Evolutionary conservation across 495 filamentous ascomycete species (phyloP), one percentile per base, ranked within the genome.

Genomic region (Schizothecium vesticola): DNA sequence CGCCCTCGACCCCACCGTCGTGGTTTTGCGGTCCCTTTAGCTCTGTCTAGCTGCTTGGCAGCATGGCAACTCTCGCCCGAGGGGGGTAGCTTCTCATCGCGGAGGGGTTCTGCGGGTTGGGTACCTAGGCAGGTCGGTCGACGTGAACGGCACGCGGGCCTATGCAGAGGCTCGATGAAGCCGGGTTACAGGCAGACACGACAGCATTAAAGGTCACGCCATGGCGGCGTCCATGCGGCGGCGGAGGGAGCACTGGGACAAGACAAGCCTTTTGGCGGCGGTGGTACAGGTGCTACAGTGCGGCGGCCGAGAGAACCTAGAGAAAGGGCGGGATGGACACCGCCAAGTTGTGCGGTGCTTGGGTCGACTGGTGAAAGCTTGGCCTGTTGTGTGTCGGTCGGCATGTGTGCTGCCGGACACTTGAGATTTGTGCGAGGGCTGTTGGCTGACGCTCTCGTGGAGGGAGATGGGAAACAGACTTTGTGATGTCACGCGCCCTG

Each of bases 381-480:
- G 71, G 69, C 74, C 73, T 76, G 69, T 66, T 24, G 73, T 75
- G 72, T 74, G 29, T 70, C 64, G 64, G 29, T 70, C 64, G 64
- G 66, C 68, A 61, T 67, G 58, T 56, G 63, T 69, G 62, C 23
- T 63, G 60, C 67, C 33, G 56, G 61, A 63, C 55, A 55, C 26
- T 12, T 28, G 36, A 13, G 58, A 36, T 16, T 13, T 63, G 65
- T 61, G 65, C 10, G 56, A 33, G 36, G 56, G 65, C 43, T 28
- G 68, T 64, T 13, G 33, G 66, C 71, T 33, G 31, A 33, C 3
- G 31, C 31, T 33, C 31, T 33, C 31, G 31, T 33, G 9, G 31
- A 33, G 11, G 16, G 43, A 51, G 43, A 51, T 51, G 43, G 43
- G 43, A 51, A 51, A 8, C 43, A 51, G 43, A 51, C 43, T 51